Base-by-base conservation (phyloP, 1,284 basidiomycete species). In the Gyrodon tennesseensis region DNA sequence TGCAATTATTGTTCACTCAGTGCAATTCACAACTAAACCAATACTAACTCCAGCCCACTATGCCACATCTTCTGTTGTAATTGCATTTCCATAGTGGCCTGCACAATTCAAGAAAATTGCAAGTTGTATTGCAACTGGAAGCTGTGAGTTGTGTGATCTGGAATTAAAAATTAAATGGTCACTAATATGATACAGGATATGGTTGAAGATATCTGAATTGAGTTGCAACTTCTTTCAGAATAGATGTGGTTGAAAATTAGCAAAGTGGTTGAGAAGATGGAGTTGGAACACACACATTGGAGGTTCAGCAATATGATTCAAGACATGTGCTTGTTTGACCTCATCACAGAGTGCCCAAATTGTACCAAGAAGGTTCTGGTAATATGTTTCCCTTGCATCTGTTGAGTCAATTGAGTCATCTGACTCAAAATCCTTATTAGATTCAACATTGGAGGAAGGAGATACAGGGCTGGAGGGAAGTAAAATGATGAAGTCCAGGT, bases 41-140 rank as follows among this genome's bases (percentile, higher is more conserved):
- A 60, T 63, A 16, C 64, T 65, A 15, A 76, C 64, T 4, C 78
- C 77, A 16, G 76, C 75, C 78, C 77, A 79, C 27, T 77, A 70
- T 19, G 73, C 76, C 49, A 44, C 23, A 13, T 44, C 23, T 44
- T 76, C 69, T 15, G 75, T 69, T 75, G 74, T 3, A 80, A 71
- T 57, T 79, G 74, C 21, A 23, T 44, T 44, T 44, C 43, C 43
- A 44, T 44, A 44, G 23, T 44, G 43, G 21, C 43, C 43, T 12
- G 23, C 21, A 23, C 4, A 1, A 21, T 44, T 44, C 19, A 44
- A n/a, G 23, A 44, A 44, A 23, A 44, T 43, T 13, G 76, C 75
- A 2, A 80, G 72, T 57, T 80, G 75, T 9, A 70, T 65, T 1
- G 68, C 58, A 19, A 76, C 69, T 3, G 75, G 73, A 1, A 71